Conservation (phyloP, 768 basidiomycete genomes). For the Boletus edulis region DNA sequence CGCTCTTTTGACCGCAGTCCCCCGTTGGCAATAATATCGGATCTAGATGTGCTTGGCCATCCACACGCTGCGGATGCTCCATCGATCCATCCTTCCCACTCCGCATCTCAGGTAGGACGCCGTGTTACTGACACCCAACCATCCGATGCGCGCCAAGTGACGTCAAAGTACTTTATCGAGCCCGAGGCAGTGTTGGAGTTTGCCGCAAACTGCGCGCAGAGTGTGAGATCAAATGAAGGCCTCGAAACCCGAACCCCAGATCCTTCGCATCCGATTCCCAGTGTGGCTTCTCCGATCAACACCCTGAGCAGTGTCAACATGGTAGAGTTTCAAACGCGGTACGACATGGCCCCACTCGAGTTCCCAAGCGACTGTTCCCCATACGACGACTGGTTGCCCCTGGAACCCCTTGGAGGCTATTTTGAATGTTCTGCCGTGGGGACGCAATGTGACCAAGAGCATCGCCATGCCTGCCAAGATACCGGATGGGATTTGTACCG, state of each 20-base stretch:
- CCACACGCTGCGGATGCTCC: slow-evolving; percentile 7
- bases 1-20: background rate
- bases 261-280: background rate
- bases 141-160: slow-evolving; percentile 1
- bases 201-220: background rate
- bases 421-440: background rate
- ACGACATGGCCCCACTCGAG: slow-evolving; percentile 11
- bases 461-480: too few relatives aligned
- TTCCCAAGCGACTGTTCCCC: slow-evolving; percentile 12
- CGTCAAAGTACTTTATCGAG: slow-evolving; percentile 10
- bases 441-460: too few relatives aligned
- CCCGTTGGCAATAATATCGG: slow-evolving; percentile 24
- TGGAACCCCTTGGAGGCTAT: background rate
- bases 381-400: slow-evolving; percentile 1
- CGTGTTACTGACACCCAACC: slow-evolving; percentile 6
- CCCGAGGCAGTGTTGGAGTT: background rate
- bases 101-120: slow-evolving; percentile 48
- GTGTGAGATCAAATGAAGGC: background rate
- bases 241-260: background rate
- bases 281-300: background rate
- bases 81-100: slow-evolving; percentile 50
- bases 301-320: slow-evolving; percentile 4
- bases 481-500: too few relatives aligned
- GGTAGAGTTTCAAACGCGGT: slow-evolving; percentile 5
- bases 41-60: slow-evolving; percentile 8